phyloP scores from a whole-genome alignment of 2,329 filamentous ascomycete species.

The Fonsecaea multimorphosa region DNA sequence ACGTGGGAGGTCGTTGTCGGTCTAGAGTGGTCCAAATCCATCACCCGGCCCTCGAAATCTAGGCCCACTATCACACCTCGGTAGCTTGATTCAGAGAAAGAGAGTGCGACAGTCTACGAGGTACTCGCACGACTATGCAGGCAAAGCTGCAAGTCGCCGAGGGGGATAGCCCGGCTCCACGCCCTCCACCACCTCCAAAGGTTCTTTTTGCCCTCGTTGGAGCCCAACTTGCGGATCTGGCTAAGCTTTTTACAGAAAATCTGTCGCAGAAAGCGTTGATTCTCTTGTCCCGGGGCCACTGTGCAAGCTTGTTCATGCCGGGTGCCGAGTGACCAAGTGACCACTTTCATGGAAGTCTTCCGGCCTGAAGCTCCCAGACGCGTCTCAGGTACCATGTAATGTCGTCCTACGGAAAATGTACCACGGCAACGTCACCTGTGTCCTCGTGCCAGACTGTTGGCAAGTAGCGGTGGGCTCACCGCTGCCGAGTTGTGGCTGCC shows the following conservation, averaged over 20 bases:
- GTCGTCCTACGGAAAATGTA: slow-evolving; percentile 12
- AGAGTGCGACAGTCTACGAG: not conserved
- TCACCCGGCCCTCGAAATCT: not conserved
- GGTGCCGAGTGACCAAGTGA: slow-evolving; percentile 9
- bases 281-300: slow-evolving; percentile 1
- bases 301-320: slow-evolving; percentile 12
- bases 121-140: not conserved
- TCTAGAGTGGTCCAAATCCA: slow-evolving; percentile 3
- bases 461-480: slow-evolving; percentile 35
- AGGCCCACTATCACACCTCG: not conserved
- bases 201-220: slow-evolving; percentile 1
- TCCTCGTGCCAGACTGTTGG: slow-evolving; percentile 13
- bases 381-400: slow-evolving; percentile 8
- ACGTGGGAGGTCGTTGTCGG: not conserved
- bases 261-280: not conserved
- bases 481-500: slow-evolving; percentile 30
- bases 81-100: not conserved
- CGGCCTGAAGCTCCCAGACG: not conserved
- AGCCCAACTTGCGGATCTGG: not conserved
- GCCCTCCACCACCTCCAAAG: not conserved
- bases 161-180: not conserved
- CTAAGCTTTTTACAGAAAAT: slow-evolving; percentile 11
- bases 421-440: slow-evolving; percentile 16
- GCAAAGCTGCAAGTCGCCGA: slow-evolving; percentile 7
- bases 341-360: not conserved